Evolutionary conservation across 2,329 filamentous ascomycete genomes (phyloP), one percentile per base, ranked within the genome.

Genomic region (Alternaria arborescens): DNA sequence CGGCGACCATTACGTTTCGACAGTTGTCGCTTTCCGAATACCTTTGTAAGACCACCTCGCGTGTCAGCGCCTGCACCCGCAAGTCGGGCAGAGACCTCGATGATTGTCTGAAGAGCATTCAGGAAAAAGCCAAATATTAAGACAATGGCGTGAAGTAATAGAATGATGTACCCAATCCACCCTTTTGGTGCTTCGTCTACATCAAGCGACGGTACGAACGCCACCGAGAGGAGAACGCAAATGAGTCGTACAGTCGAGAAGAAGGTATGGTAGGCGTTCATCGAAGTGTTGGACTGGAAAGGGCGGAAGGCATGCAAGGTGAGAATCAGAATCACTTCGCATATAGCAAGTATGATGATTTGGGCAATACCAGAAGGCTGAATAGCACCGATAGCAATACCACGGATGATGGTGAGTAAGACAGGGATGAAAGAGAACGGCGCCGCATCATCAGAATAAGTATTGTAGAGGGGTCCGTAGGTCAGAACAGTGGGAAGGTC

Each of bases 401-500:
- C 94, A 34, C 94, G 90, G 60, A 97, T 82, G 73, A 97, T 89
- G 5, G 91, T 97, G 60, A 98, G 83, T 34, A 96, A 82, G 16
- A 97, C 88, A 1, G 94, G 94, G 20, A 97, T 89, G 42, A 97
- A 85, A 7, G 94, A 93, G 78, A 97, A 99, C 0, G 92, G 89
- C 8, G 94, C 92, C 0, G 93, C 93, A 76, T 94, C 91, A 77
- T 99, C 95, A 24, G 92, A 95, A 77, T 97, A 98, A 0, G 95
- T 99, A 80, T 99, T 99, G 75, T 99, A 99, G 8, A 99, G 83
- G 5, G 95, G 93, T 0, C 95, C 95, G 71, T 97, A 98, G 1
- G 93, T 85, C 3, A 99, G 84, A 8, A 98, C 89, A 0, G 93
- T 97, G 7, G 93, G 89, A 50, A 99, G 84, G 72, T 98, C 93